These are phyloP conservation scores for Blastobotrys parvus DNA, from an alignment of 805 yeast genomes.

Conservation along the genomic window DNA sequence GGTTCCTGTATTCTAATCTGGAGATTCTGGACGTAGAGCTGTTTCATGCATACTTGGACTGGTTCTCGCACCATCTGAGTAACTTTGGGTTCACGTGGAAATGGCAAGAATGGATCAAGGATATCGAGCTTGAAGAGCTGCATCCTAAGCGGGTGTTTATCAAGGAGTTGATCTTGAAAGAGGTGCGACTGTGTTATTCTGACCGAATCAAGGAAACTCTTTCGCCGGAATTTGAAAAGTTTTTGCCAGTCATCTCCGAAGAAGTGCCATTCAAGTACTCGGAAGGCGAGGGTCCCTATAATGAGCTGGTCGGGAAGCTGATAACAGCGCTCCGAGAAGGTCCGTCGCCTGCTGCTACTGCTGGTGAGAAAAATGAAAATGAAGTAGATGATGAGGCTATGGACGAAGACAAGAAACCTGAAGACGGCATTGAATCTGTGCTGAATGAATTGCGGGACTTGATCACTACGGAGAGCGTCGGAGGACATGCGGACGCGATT, in stretches of 20 bases:
- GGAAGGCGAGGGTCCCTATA: conserved; percentile 32
- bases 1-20: conserved; percentile 66
- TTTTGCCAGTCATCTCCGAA: conserved; percentile 32
- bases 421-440: conserved; percentile 15
- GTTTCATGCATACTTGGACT: conserved; percentile 63
- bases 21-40: conserved; percentile 68
- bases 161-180: conserved; percentile 72
- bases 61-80: conserved; percentile 90
- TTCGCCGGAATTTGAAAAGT: conserved; percentile 46
- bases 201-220: conserved; percentile 64
- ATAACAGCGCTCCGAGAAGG: conserved; percentile 22
- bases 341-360: no score
- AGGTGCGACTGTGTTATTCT: conserved; percentile 71
- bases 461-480: conserved; percentile 23
- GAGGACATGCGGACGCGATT: conserved; percentile 29
- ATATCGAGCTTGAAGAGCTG: conserved; percentile 36
- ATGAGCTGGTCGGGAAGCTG: conserved; percentile 30
- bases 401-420: conserved; percentile 21
- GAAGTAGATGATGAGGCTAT: conserved; percentile 1
- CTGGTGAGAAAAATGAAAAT: conserved; percentile 17
- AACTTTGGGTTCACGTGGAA: conserved; percentile 96
- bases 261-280: conserved; percentile 34
- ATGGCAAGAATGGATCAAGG: conserved; percentile 85
- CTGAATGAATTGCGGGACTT: conserved; percentile 15
- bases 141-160: conserved; percentile 73